Conservation (phyloP, 257 asterid species). For the Knoxia roxburghii region DNA sequence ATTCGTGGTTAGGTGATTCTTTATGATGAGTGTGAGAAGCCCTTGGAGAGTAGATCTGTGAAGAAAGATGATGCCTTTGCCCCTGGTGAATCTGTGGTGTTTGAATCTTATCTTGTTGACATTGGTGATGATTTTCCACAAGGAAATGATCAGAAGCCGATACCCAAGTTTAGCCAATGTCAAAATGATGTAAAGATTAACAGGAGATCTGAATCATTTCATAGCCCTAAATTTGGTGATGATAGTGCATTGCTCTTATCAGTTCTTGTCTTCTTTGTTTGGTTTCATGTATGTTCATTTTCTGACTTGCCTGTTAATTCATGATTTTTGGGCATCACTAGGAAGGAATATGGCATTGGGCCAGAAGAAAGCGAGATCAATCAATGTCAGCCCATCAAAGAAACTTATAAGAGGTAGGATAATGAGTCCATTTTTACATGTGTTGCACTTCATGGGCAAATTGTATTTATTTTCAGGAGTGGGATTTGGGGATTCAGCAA, state of each 20-base stretch:
- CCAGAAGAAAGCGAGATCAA: conserved; percentile 30
- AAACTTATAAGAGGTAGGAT: conserved; percentile 69
- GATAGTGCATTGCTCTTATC: conserved; percentile 31
- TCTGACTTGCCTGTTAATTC: background rate
- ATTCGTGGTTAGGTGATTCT: conserved; percentile 45
- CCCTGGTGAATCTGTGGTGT: conserved; percentile 60
- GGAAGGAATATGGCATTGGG: conserved; percentile 40
- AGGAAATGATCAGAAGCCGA: conserved; percentile 41
- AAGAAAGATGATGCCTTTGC: conserved; percentile 58
- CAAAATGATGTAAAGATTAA: conserved; percentile 27
- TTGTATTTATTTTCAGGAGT: background rate
- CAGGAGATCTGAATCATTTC: conserved; percentile 28
- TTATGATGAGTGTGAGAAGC: conserved; percentile 68
- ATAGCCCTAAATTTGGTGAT: conserved; percentile 28
- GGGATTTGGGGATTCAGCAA: background rate
- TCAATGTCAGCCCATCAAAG: conserved; percentile 71
- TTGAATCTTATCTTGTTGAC: conserved; percentile 65
- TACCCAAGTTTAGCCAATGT: conserved; percentile 21
- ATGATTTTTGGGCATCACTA: conserved; percentile 15
- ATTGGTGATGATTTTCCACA: conserved; percentile 49
- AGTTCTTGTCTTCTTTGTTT: conserved; percentile 18
- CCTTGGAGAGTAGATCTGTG: conserved; percentile 63
- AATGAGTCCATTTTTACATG: background rate
- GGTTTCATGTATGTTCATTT: background rate
- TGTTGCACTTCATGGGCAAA: background rate